Evolutionary conservation across 2,329 filamentous ascomycete species (phyloP), one percentile per base, ranked within the genome.

Genomic region (Xylariaceae sp.): DNA sequence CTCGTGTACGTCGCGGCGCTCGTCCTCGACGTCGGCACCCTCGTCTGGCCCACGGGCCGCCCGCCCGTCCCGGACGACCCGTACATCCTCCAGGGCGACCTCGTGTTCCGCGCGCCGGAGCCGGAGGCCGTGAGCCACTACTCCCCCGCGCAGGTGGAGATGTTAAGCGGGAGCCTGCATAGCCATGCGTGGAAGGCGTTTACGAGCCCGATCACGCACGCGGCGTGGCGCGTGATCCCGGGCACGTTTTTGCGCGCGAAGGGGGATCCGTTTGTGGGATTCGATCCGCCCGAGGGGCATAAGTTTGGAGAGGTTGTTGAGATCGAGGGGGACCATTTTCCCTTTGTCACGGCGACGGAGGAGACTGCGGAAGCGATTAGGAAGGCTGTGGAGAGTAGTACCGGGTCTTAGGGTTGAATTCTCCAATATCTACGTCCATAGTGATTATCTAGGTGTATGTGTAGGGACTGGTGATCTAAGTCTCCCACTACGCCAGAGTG

Each of bases 1-100:
- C 50, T 64, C 5, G 55, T 64, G 14, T 64, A 64, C 44, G 55
- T 60, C 3, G 61, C 61, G n/a, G 61, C 61, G 16, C 52, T 64
- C 19, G 2, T 64, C 2, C 7, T 64, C 1, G 61, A 62, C 26
- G 42, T 62, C 40, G 60, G 61, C 21, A 40, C n/a, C 18, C n/a
- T 40, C 26, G 59, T 62, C 23, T 64, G 61, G 61, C 59, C 57
- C 7, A 51, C 18, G 12, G 61, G 45, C 19, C 32, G 52, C 4
- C 45, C 60, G 2, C 18, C 26, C 12, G 40, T 48, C 1, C 26
- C 19, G 16, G 40, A 48, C 16, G 40, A 48, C n/a, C 4, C 23
- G 6, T 55, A 51, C 46, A 50, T 59, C 44, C 10, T 54, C 2
- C 45, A 55, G 1, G 61, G 60, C 21, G 54, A 57, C 2, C 42